Evolutionary conservation across 768 basidiomycete genomes (phyloP).

Genomic region (Boletus subparvulus): DNA sequence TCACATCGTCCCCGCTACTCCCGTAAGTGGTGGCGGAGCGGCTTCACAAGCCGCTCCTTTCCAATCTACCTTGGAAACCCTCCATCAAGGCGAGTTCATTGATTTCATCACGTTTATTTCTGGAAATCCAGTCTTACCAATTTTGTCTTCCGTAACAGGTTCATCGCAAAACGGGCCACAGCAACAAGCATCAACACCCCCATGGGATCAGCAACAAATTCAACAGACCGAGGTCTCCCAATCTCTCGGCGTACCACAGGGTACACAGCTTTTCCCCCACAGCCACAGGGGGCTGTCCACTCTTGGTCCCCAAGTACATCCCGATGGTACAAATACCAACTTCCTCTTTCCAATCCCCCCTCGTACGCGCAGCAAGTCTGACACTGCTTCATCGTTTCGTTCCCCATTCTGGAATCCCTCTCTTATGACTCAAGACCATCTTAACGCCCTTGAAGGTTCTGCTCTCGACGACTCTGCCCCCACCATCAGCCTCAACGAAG

Average conservation of each 20-base stretch:
- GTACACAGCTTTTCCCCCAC: constrained; percentile 32
- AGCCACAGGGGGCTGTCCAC: constrained; percentile 41
- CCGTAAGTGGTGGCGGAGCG: constrained; percentile 62
- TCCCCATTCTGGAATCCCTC: constrained; percentile 52
- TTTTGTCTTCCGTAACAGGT: constrained; percentile 29
- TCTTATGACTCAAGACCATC: constrained; percentile 38
- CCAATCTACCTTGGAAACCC: constrained; percentile 47
- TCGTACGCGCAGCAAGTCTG: constrained; percentile 59
- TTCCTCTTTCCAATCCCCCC: constrained; percentile 41
- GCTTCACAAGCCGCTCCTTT: constrained; percentile 49
- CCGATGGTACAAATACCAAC: constrained; percentile 38
- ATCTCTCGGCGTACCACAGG: constrained; percentile 30
- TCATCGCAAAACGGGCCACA: constrained; percentile 33
- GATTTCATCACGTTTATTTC: constrained; percentile 33
- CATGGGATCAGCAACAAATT: constrained; percentile 39
- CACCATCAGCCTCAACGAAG: constrained; percentile 32
- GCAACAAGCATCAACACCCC: constrained; percentile 35
- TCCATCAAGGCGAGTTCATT: constrained; percentile 53
- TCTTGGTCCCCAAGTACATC: constrained; percentile 30
- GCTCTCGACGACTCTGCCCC: constrained; percentile 39
- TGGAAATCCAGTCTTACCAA: constrained; percentile 31
- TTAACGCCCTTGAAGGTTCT: constrained; percentile 34
- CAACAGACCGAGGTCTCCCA: constrained; percentile 33
- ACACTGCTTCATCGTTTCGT: constrained; percentile 49
- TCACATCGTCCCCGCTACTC: constrained; percentile 82